A percentile compares a stretch with the other conserved stretches of the same genome.
phyloP scores from a whole-genome alignment of 352 stramenopile genomes.

The Phytophthora megakarya region DNA sequence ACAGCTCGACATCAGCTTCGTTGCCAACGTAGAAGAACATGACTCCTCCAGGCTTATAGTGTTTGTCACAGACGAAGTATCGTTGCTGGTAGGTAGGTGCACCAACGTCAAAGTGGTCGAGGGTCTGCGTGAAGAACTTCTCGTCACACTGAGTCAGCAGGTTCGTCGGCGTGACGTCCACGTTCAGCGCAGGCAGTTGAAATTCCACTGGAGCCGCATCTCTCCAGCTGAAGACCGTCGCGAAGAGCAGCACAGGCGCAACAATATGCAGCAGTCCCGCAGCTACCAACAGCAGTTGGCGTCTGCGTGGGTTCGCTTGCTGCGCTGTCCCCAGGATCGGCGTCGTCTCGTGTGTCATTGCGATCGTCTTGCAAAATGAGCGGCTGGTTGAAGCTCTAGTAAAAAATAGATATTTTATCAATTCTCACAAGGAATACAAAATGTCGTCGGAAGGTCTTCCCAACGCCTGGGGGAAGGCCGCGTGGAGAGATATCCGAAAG shows the following conservation, averaged over 20 bases:
- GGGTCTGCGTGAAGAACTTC: slow-evolving; percentile 71
- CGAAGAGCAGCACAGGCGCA: slow-evolving; percentile 30
- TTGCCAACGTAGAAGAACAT: slow-evolving; percentile 97
- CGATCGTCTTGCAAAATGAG: background rate
- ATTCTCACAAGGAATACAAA: too few species aligned
- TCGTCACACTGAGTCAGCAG: slow-evolving; percentile 68
- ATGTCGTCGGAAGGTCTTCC: slow-evolving; percentile 14
- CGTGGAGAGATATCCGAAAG: slow-evolving; percentile 37
- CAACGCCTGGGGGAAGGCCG: slow-evolving; percentile 9
- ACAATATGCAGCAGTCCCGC: slow-evolving; percentile 25
- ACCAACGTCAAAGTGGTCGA: slow-evolving; percentile 75
- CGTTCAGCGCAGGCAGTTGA: slow-evolving; percentile 27
- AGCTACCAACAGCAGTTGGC: slow-evolving; percentile 23
- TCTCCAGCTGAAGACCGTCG: slow-evolving; percentile 13
- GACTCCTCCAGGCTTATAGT: slow-evolving; percentile 60
- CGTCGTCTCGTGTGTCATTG: slow-evolving; percentile 31
- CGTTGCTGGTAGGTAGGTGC: slow-evolving; percentile 78
- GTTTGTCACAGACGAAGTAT: slow-evolving; percentile 90
- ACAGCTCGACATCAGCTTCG: slow-evolving; percentile 94
- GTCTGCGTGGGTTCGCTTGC: too few species aligned
- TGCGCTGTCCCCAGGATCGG: slow-evolving; percentile 17
- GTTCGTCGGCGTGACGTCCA: slow-evolving; percentile 47
- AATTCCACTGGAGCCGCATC: background rate
- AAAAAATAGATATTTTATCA: too few species aligned
- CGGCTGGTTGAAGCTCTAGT: too few species aligned